Conservation (phyloP, 352 stramenopile species). For the Pythium folliculosum region DNA sequence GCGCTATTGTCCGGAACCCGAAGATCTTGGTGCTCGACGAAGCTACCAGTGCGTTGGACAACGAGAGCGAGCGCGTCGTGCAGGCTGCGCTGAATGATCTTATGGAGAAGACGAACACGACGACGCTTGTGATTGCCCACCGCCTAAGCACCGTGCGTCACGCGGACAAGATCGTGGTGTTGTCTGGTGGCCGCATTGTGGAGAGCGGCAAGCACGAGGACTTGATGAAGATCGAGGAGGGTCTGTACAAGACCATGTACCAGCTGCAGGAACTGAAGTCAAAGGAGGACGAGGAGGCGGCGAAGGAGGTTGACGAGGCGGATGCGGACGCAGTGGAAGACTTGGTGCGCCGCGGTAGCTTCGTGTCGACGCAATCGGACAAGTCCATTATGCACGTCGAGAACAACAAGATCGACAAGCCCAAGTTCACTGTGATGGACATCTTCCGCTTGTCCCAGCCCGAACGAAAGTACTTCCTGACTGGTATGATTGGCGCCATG, state of each 20-base stretch:
- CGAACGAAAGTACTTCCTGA: slow-evolving; percentile 40
- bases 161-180: slow-evolving; percentile 50
- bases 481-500: slow-evolving; percentile 35
- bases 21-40: slow-evolving; percentile 52
- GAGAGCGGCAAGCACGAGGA: slow-evolving; percentile 41
- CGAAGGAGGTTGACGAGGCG: slow-evolving; percentile 69
- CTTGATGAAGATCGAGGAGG: slow-evolving; percentile 54
- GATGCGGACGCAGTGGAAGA: slow-evolving; percentile 71
- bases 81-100: slow-evolving; percentile 39
- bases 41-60: slow-evolving; percentile 46
- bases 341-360: slow-evolving; percentile 75
- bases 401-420: slow-evolving; percentile 48
- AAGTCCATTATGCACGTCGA: slow-evolving; percentile 37
- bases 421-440: slow-evolving; percentile 37
- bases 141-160: slow-evolving; percentile 48
- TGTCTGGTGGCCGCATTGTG: slow-evolving; percentile 36
- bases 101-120: slow-evolving; percentile 49
- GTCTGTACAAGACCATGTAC: slow-evolving; percentile 80
- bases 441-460: slow-evolving; percentile 32
- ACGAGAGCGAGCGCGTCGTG: slow-evolving; percentile 54
- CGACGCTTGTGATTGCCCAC: slow-evolving; percentile 57
- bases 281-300: slow-evolving; percentile 1
- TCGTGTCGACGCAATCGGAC: slow-evolving; percentile 60
- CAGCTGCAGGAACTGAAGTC: slow-evolving; percentile 45
- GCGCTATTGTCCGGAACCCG: slow-evolving; percentile 44